phyloP scores from a whole-genome alignment of 2,329 filamentous ascomycete genomes.

The Fusarium veterinarium region DNA sequence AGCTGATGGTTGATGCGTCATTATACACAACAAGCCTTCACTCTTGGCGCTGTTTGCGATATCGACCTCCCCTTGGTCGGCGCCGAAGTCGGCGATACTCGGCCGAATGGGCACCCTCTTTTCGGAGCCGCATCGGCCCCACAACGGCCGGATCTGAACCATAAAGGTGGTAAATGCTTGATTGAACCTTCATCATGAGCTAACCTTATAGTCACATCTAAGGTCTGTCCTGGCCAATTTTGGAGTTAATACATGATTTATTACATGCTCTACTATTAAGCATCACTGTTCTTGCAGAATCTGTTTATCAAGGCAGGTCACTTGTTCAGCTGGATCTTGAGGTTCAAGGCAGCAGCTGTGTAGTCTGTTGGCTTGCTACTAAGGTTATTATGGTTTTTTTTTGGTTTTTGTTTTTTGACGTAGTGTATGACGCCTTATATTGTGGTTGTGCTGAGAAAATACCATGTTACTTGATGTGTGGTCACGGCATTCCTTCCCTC shows the following conservation, averaged over 20 bases:
- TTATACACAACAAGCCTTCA: neutral
- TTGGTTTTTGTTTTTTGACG: neutral
- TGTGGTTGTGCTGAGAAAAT: no score
- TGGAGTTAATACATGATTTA: neutral
- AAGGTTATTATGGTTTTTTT: neutral
- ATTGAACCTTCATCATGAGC: neutral
- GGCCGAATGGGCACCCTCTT: neutral
- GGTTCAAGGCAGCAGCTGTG: neutral
- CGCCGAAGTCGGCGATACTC: slow-evolving; percentile 30
- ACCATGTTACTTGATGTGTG: neutral
- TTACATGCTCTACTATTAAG: neutral
- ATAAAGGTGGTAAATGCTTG: neutral
- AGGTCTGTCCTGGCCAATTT: neutral
- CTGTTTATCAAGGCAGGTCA: neutral
- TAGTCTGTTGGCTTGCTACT: neutral
- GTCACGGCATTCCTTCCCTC: neutral
- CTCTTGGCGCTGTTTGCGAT: neutral
- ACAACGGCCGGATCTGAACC: slow-evolving; percentile 7
- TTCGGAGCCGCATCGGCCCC: slow-evolving; percentile 23
- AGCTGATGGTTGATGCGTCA: neutral
- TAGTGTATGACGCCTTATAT: neutral
- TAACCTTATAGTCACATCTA: neutral
- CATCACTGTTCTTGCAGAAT: neutral
- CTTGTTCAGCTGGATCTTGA: neutral
- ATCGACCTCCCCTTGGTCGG: slow-evolving; percentile 14